Evolutionary conservation across 495 filamentous ascomycete species (phyloP).

Genomic region (Geoglossum glabrum): DNA sequence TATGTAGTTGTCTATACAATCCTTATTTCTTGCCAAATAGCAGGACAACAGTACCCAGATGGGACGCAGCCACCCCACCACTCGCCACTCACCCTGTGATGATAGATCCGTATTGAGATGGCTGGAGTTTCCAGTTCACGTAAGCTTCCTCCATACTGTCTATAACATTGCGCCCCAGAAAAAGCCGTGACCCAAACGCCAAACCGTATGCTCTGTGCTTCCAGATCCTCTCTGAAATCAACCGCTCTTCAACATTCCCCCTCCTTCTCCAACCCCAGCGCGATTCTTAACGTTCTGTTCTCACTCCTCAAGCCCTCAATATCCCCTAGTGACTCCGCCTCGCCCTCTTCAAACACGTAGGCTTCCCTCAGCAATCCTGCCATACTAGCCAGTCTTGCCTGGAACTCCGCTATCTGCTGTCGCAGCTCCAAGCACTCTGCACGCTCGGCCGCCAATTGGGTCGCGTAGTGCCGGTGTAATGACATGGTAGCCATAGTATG

Average conservation of each 20-base stretch:
- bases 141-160: not conserved
- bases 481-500: slow-evolving; percentile 37
- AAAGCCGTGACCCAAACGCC: not conserved
- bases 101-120: not conserved
- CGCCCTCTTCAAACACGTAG: not conserved
- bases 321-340: not conserved
- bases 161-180: not conserved
- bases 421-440: slow-evolving; percentile 13
- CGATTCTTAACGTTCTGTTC: not conserved
- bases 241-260: not conserved
- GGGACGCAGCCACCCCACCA: not conserved
- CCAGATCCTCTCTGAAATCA: not conserved
- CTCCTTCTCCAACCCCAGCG: not conserved
- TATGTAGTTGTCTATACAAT: not conserved
- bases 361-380: not conserved
- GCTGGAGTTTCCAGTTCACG: not conserved
- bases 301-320: not conserved
- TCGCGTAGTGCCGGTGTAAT: slow-evolving; percentile 39
- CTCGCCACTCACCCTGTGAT: not conserved
- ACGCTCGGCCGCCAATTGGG: slow-evolving; percentile 32
- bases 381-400: slow-evolving; percentile 3
- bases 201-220: not conserved
- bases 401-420: slow-evolving; percentile 14
- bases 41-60: not conserved
- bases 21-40: not conserved